A percentile compares a stretch with the other conserved stretches of the same genome.
Conservation (phyloP, 805 yeast species). For the Teunomyces tritomae region DNA sequence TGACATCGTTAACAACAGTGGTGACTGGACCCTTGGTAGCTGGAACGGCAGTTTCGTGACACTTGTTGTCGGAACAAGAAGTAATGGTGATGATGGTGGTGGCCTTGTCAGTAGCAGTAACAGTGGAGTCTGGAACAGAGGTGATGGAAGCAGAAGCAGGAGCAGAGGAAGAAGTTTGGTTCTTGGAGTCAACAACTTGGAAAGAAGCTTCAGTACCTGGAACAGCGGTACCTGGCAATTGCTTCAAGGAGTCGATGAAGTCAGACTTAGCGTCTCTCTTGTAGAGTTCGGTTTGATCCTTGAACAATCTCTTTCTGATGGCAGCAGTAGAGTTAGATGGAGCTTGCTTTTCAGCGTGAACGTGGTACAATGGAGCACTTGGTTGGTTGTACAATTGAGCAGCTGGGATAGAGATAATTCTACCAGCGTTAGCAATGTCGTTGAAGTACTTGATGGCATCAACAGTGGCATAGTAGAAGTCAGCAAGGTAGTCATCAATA, state of each 20-base stretch:
- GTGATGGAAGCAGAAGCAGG: constrained; percentile 12
- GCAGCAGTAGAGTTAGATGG: constrained; percentile 40
- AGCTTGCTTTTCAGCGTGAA: constrained; percentile 25
- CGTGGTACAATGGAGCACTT: constrained; percentile 26
- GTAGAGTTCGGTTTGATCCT: constrained; percentile 15
- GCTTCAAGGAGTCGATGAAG: constrained; percentile 21
- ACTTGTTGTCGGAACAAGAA: constrained; percentile 34
- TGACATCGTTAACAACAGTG: constrained; percentile 30
- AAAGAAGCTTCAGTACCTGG: constrained; percentile 12
- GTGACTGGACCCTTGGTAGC: constrained; percentile 21
- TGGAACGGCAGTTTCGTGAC: constrained; percentile 19
- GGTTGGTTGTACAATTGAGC: constrained; percentile 20
- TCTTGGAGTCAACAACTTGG: constrained; percentile 15
- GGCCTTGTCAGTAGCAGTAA: constrained; percentile 9
- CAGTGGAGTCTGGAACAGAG: constrained; percentile 8
- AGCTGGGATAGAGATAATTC: constrained; percentile 33
- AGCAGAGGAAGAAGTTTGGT: constrained; percentile 8
- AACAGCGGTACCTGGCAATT: constrained; percentile 25
- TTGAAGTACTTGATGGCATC: constrained; percentile 25
- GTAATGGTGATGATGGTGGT: constrained; percentile 35
- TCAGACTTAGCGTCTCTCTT: constrained; percentile 31
- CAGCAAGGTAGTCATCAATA: constrained; percentile 29
- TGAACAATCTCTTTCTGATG: constrained; percentile 37
- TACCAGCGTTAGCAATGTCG: constrained; percentile 35
- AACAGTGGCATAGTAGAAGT: constrained; percentile 34